Evolutionary conservation across 257 asterid genomes (phyloP).

Genomic region (Hygrophila difformis): DNA sequence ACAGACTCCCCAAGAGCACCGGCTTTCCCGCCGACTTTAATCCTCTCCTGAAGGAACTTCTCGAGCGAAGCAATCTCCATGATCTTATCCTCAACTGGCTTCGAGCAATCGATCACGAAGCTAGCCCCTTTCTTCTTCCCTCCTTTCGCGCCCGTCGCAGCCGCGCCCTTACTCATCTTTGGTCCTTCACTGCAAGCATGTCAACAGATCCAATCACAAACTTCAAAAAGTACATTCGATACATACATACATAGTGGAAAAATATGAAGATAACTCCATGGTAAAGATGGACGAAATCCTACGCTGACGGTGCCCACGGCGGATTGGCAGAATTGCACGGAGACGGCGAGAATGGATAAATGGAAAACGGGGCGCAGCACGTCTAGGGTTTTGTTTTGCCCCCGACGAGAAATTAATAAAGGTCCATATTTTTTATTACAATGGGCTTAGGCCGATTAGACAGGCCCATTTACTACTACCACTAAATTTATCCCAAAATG

Average conservation of each 20-base stretch:
- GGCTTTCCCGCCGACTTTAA: constrained; percentile 62
- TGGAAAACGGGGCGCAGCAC: background rate
- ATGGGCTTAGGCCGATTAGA: no score
- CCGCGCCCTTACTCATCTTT: constrained; percentile 52
- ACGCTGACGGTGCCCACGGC: constrained; percentile 20
- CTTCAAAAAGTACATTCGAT: background rate
- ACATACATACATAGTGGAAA: background rate
- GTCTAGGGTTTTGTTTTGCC: background rate
- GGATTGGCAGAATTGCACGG: constrained; percentile 10
- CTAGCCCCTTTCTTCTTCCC: constrained; percentile 63
- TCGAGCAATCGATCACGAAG: constrained; percentile 45
- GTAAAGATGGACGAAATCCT: background rate
- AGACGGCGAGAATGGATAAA: background rate
- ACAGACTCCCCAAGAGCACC: constrained; percentile 61
- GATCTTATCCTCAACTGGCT: constrained; percentile 61
- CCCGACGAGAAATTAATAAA: no score
- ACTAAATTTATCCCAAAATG: no score
- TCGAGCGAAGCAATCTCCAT: constrained; percentile 61
- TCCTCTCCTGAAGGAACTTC: constrained; percentile 58
- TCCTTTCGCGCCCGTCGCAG: constrained; percentile 41
- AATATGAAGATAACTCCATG: background rate
- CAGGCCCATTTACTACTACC: no score
- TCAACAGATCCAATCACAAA: constrained; percentile 13
- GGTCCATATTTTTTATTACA: no score
- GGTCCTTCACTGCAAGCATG: constrained; percentile 22